These are phyloP conservation scores for Talaromyces sp. DNA, from an alignment of 2,329 filamentous ascomycete species.

Conservation along the genomic window DNA sequence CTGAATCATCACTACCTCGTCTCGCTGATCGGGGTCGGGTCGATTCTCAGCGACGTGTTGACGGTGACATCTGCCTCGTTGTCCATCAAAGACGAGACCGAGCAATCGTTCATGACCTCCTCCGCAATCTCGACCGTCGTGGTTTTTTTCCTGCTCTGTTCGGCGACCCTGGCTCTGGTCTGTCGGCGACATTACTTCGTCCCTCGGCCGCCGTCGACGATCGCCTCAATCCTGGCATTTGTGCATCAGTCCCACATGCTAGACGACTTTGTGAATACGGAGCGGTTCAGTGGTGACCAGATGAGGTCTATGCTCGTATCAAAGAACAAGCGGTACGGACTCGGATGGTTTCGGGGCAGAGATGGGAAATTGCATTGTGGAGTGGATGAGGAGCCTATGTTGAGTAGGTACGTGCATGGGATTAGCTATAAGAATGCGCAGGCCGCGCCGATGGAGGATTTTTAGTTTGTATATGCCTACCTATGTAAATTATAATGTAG, in stretches of 20 bases:
- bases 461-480: constrained; percentile 22
- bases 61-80: constrained; percentile 49
- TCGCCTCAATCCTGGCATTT: constrained; percentile 70
- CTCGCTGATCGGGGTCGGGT: constrained; percentile 43
- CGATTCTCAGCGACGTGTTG: constrained; percentile 45
- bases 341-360: constrained; percentile 72
- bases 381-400: constrained; percentile 71
- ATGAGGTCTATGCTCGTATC: constrained; percentile 60
- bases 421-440: constrained; percentile 31
- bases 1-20: constrained; percentile 46
- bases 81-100: constrained; percentile 46
- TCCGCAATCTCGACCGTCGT: constrained; percentile 61
- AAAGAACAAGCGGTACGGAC: constrained; percentile 65
- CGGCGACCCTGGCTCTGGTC: constrained; percentile 58
- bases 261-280: constrained; percentile 68
- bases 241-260: constrained; percentile 80
- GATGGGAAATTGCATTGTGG: constrained; percentile 72
- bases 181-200: constrained; percentile 66
- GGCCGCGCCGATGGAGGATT: constrained; percentile 26
- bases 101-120: constrained; percentile 62
- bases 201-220: constrained; percentile 73
- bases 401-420: constrained; percentile 63
- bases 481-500: not conserved
- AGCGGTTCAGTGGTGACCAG: constrained; percentile 56
- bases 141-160: constrained; percentile 60